Evolutionary conservation across 331 rosid species (phyloP), one percentile per base, ranked within the genome.

Genomic region (Rosa hybrid): DNA sequence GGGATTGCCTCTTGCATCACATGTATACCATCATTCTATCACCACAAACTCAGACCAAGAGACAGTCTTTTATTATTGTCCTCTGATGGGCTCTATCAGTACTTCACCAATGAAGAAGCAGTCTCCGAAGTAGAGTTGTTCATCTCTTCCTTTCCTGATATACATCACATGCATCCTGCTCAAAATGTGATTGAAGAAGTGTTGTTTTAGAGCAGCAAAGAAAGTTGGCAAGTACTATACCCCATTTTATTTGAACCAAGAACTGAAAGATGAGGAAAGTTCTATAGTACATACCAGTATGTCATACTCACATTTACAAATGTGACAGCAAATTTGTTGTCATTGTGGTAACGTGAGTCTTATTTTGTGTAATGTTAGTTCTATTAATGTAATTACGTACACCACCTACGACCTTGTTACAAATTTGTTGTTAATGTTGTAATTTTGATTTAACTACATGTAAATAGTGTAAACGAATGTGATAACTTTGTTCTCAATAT

Each of bases 21-120:
- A 14, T 91, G 97, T 69, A 67, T 51, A 45, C 96, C 97, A 44
- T 86, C 95, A 39, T 85, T 94, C 39, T 75, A 80, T 75, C 97
- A 92, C 81, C 87, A 91, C 50, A 89, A 77, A 77, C 90, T 94
- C 65, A 80, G 70, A 75, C 82, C 89, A 71, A 83, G 70, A 62
- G 97, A 94, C 85, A 87, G 73, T 25, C 88, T 94, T 86, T 83
- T 94, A 76, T 81, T 94, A 72, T 63, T 91, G 56, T 94, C 97
- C 44, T 92, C 97, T 14, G 92, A 34, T 85, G 98, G 97, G 57
- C 92, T 94, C 64, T 90, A 85, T 78, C 96, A 92, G 39, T 92
- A 91, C 80, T 90, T 94, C 86, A 91, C 92, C 83, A 94, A 88
- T 63, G 92, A 91, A 82, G 92, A 94, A 81, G 97, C 91, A 2